A percentile compares a stretch with the other conserved stretches of the same genome.
These are phyloP conservation scores for Rauvolfia tetraphylla DNA, from an alignment of 257 asterid species.

Conservation along the genomic window DNA sequence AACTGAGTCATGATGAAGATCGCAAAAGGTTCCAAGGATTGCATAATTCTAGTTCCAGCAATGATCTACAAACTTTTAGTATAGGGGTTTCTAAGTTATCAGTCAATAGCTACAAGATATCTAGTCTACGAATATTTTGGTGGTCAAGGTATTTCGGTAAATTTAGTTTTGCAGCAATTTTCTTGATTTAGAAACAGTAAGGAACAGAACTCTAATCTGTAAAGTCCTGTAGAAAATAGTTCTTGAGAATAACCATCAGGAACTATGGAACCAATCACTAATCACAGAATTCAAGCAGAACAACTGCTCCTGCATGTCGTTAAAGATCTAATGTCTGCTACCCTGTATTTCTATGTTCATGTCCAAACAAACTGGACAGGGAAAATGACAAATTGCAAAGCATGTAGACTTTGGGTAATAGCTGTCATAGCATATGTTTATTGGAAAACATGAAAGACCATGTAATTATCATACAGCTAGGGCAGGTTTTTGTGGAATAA, in stretches of 20 bases:
- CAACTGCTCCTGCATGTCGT: background rate
- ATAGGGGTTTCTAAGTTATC: background rate
- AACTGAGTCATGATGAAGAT: background rate
- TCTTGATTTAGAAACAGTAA: background rate
- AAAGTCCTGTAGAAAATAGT: background rate
- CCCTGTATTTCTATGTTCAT: background rate
- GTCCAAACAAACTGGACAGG: background rate
- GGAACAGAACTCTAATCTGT: too few relatives aligned
- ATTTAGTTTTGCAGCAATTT: background rate
- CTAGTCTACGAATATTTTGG: background rate
- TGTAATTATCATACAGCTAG: background rate
- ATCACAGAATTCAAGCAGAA: background rate
- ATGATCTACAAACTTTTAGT: background rate
- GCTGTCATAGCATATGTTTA: background rate
- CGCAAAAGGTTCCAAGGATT: background rate
- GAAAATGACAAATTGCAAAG: too few relatives aligned
- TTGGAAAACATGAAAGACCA: background rate
- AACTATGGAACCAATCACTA: background rate
- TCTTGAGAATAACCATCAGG: background rate
- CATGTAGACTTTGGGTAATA: background rate
- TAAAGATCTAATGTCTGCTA: background rate
- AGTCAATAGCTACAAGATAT: background rate
- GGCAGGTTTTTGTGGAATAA: background rate
- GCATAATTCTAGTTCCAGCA: background rate
- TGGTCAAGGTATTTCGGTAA: background rate